Percentiles rank a stretch among this genome's conserved stretches.
Evolutionary conservation across 1,284 basidiomycete genomes (phyloP).

Genomic region (Ustilago nuda): DNA sequence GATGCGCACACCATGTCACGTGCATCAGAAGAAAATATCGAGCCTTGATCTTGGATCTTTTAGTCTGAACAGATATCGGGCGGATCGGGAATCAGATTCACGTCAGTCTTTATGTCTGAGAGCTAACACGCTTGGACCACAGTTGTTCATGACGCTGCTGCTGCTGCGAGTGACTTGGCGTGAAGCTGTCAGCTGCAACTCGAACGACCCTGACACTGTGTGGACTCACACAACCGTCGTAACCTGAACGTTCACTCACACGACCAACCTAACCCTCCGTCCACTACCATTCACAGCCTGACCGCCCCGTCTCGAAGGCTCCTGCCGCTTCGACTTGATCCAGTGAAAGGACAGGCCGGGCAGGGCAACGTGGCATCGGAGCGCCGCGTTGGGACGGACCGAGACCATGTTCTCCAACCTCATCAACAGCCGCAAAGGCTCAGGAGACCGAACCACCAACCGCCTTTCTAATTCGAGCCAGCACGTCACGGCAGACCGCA

Average conservation of each 20-base stretch:
- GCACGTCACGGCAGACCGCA: constrained; percentile 42
- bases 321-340: background rate
- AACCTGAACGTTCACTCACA: background rate
- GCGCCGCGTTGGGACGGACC: constrained; percentile 5
- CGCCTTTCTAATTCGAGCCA: constrained; percentile 31
- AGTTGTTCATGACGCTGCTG: constrained; percentile 1
- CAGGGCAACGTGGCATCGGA: constrained; percentile 8
- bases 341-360: constrained; percentile 3
- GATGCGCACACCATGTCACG: too few relatives aligned
- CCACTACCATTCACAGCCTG: background rate
- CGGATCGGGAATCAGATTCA: constrained; percentile 10
- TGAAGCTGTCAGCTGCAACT: background rate
- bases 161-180: background rate
- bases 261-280: background rate
- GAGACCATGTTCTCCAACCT: constrained; percentile 48
- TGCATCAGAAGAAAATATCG: background rate
- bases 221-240: background rate
- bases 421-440: constrained; percentile 45
- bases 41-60: background rate
- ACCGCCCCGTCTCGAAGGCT: constrained; percentile 2
- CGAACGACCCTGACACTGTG: constrained; percentile 2
- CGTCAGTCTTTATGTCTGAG: background rate
- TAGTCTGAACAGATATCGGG: constrained; percentile 10
- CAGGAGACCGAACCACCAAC: constrained; percentile 41
- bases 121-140: constrained; percentile 29